Evolutionary conservation across 176 grass and related monocot species (phyloP).

Genomic region (sorghum (Sorghum bicolor)): DNA sequence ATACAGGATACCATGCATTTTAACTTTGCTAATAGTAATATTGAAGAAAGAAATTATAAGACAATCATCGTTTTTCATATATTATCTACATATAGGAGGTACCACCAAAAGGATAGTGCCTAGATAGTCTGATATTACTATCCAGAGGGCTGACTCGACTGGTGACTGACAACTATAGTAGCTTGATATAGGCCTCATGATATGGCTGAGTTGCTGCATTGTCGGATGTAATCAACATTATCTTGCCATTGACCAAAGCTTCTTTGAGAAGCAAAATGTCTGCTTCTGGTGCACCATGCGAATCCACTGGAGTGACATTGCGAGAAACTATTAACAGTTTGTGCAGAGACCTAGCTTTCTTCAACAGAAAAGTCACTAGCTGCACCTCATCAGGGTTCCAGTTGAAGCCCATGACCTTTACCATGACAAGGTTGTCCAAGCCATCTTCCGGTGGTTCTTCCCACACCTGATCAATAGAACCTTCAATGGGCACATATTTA

Average conservation of each 20-base stretch:
- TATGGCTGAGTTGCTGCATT: neutral
- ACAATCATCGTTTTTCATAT: neutral
- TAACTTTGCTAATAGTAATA: neutral
- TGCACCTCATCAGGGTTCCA: neutral
- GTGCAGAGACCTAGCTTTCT: neutral
- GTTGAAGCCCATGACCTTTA: constrained; percentile 16
- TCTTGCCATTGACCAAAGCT: neutral
- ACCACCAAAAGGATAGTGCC: neutral
- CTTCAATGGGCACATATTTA: neutral
- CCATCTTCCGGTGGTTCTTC: neutral
- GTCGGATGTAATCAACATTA: neutral
- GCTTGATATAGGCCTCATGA: too few relatives aligned
- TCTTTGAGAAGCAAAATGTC: neutral
- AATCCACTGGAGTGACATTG: neutral
- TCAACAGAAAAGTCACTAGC: constrained; percentile 19
- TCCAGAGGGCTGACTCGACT: too few relatives aligned
- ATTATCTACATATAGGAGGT: neutral
- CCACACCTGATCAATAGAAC: neutral
- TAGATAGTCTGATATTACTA: too few relatives aligned
- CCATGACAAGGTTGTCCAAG: constrained; percentile 10
- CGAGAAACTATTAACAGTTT: constrained; percentile 12
- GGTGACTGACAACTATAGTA: neutral
- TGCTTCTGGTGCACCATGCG: neutral
- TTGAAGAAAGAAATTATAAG: neutral
- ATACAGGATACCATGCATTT: neutral